A percentile compares a stretch with the other conserved stretches of the same genome.
phyloP scores from a whole-genome alignment of 768 basidiomycete species.

The Mycena alexandri region DNA sequence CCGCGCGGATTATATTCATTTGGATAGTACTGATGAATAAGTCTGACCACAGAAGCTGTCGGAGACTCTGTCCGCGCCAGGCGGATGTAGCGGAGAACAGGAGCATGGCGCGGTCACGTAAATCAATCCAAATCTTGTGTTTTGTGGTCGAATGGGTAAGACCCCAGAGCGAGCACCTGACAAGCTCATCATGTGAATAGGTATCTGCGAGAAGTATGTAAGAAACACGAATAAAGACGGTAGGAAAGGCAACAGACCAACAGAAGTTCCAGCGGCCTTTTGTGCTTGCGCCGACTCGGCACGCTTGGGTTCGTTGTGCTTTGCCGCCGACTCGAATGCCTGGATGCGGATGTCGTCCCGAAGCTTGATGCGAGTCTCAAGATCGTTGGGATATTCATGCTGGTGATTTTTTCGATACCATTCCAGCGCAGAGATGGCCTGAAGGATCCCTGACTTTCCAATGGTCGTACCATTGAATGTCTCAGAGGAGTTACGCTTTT shows the following conservation, averaged over 20 bases:
- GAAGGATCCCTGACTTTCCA: not conserved
- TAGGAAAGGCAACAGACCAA: not conserved
- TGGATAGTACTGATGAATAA: conserved; percentile 36
- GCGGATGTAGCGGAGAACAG: conserved; percentile 44
- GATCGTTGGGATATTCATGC: conserved; percentile 2
- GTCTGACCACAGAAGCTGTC: conserved; percentile 44
- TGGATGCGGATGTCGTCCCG: conserved; percentile 16
- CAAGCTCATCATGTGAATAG: not conserved
- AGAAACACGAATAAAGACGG: not conserved
- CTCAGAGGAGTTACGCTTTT: too few species aligned
- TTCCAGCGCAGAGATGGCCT: conserved; percentile 25
- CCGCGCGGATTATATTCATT: conserved; percentile 38
- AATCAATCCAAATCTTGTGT: not conserved
- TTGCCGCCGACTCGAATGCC: conserved; percentile 1
- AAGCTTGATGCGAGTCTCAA: conserved; percentile 6
- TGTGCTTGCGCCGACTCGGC: conserved; percentile 10
- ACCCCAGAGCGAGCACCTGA: not conserved
- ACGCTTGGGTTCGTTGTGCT: conserved; percentile 9
- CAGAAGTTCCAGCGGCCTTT: conserved; percentile 6
- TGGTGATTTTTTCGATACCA: conserved; percentile 3
- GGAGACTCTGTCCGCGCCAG: conserved; percentile 46
- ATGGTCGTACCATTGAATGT: too few species aligned
- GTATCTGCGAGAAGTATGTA: conserved; percentile 8
- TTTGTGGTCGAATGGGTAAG: not conserved
- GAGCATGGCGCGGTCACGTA: conserved; percentile 49